Evolutionary conservation across 1,284 basidiomycete species (phyloP).

Genomic region (Phellopilus nigrolimitatus): DNA sequence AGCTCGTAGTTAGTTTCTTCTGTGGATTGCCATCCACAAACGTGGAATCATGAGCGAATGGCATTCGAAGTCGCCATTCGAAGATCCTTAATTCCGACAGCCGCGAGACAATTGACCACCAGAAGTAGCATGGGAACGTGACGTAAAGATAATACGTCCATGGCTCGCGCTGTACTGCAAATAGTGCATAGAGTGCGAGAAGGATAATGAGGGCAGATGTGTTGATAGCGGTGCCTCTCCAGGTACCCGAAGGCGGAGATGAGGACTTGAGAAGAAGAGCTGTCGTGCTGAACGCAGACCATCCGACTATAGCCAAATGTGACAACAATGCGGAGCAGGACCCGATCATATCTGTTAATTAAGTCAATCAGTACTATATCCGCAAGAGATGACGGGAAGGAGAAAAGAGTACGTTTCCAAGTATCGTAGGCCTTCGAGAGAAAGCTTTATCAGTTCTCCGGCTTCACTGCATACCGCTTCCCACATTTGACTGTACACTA

Average conservation of each 20-base stretch:
- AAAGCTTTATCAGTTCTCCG: constrained; percentile 48
- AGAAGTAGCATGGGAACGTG: constrained; percentile 74
- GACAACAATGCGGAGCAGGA: constrained; percentile 67
- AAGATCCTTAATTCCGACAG: neutral
- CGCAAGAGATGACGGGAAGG: neutral
- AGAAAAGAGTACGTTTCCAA: constrained; percentile 59
- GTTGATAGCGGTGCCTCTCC: constrained; percentile 15
- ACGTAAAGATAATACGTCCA: constrained; percentile 77
- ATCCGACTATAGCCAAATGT: constrained; percentile 73
- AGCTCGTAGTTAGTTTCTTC: neutral
- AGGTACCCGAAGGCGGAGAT: neutral
- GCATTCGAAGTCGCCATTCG: neutral
- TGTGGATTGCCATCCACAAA: neutral
- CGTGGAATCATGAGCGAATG: no score
- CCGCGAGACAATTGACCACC: constrained; percentile 36
- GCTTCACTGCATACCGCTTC: constrained; percentile 47
- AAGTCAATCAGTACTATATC: neutral
- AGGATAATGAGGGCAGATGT: constrained; percentile 1
- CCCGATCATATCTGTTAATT: constrained; percentile 60
- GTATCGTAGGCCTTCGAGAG: constrained; percentile 70
- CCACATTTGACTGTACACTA: constrained; percentile 44
- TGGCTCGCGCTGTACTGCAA: constrained; percentile 62
- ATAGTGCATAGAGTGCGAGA: constrained; percentile 44
- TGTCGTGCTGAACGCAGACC: constrained; percentile 63
- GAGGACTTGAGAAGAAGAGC: constrained; percentile 39